These are phyloP conservation scores for Helicocarpus griseus DNA, from an alignment of 2,329 filamentous ascomycete species.

Conservation along the genomic window DNA sequence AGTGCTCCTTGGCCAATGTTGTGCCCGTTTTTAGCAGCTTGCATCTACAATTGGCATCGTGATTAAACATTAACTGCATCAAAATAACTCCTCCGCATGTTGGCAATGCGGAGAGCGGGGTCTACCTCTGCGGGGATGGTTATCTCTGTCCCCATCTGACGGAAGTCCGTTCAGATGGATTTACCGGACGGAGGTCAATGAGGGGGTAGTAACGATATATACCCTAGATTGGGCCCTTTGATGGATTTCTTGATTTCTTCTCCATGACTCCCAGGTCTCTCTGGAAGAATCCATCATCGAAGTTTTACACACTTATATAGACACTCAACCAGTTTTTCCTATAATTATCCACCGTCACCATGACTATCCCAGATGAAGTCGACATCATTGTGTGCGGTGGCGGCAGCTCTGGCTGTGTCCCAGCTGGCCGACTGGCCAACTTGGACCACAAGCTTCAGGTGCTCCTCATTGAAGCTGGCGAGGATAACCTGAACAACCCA, in stretches of 20 bases:
- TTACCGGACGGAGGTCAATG: background rate
- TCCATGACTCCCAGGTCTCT: background rate
- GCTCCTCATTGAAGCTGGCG: constrained; percentile 60
- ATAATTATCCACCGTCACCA: constrained; percentile 19
- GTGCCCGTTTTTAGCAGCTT: background rate
- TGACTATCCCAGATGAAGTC: constrained; percentile 65
- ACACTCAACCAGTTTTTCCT: no score
- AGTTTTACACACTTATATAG: background rate
- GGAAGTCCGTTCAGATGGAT: background rate
- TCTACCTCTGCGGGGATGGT: background rate
- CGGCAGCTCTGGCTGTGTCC: constrained; percentile 47
- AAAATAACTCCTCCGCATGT: background rate
- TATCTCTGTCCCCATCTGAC: background rate
- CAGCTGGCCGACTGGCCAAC: constrained; percentile 52
- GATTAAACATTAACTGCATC: background rate
- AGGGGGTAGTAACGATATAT: background rate
- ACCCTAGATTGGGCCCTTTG: background rate
- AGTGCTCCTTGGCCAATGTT: background rate
- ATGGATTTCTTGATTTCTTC: background rate
- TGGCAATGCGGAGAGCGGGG: background rate
- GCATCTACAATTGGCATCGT: background rate
- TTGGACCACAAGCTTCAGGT: constrained; percentile 65
- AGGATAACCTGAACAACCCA: constrained; percentile 67
- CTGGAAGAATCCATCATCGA: background rate
- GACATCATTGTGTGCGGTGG: constrained; percentile 73